Conservation (phyloP, 2,329 filamentous ascomycete species). For the Madurella mycetomatis region DNA sequence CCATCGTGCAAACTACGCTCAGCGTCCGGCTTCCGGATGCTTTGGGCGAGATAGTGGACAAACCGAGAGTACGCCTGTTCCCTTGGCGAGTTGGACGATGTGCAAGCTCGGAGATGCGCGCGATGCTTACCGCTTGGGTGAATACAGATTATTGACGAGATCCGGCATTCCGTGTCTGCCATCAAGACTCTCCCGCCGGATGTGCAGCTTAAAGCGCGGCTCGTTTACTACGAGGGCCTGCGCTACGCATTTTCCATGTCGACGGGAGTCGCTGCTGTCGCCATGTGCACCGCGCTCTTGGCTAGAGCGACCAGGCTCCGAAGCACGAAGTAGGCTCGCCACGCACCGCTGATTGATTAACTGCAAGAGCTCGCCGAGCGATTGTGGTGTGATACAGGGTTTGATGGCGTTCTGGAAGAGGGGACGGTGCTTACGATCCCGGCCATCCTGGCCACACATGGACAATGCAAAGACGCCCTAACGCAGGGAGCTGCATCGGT, state of each 20-base stretch:
- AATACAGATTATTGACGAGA: conserved; percentile 54
- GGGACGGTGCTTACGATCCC: too few species aligned
- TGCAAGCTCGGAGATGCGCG: background rate
- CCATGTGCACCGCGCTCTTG: conserved; percentile 45
- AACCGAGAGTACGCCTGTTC: conserved; percentile 48
- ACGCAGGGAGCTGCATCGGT: too few species aligned
- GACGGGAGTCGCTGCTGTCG: conserved; percentile 47
- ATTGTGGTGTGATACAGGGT: too few species aligned
- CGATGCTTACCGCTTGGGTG: conserved; percentile 8
- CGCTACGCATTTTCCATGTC: conserved; percentile 53
- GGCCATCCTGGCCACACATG: too few species aligned
- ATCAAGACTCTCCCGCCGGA: conserved; percentile 52
- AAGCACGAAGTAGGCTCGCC: conserved; percentile 25
- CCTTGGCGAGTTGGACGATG: background rate
- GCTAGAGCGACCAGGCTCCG: conserved; percentile 34
- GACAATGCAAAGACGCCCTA: too few species aligned
- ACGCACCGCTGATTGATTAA: too few species aligned
- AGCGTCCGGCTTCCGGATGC: conserved; percentile 49
- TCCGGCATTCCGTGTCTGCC: conserved; percentile 56
- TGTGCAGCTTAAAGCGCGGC: conserved; percentile 50
- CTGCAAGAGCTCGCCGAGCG: too few species aligned
- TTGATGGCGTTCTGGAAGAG: too few species aligned
- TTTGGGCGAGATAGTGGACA: conserved; percentile 52
- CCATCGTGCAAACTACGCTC: conserved; percentile 59
- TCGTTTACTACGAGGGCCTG: conserved; percentile 58